Base-by-base conservation (phyloP, 495 filamentous ascomycete genomes). In the Parathielavia hyrcaniae region DNA sequence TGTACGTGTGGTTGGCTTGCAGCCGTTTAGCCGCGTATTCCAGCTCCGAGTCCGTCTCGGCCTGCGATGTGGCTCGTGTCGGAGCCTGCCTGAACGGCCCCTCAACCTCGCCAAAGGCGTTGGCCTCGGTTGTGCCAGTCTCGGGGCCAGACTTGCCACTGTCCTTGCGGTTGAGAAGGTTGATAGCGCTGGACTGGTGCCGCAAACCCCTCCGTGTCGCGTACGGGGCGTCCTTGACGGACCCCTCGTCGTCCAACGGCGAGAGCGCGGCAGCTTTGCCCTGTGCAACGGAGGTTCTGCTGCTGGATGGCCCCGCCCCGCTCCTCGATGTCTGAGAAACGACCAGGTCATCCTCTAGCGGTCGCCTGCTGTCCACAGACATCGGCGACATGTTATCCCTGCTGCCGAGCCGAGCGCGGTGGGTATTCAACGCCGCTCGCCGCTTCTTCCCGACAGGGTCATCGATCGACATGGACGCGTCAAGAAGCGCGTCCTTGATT, bases 381-480 rank as follows among this genome's bases (percentile, higher is more conserved):
- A 69, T 64, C 11, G 76, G 74, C 1, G 75, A 76, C 35, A 67
- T 50, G 50, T 69, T 71, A 0, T 73, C 72, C 12, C 61, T 69
- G 53, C 71, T 74, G 32, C 69, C 72, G 9, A 80, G 54, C 20
- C 75, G 69, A 39, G 71, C 75, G 67, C 66, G 82, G 72, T 75
- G 77, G 68, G 62, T 77, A 70, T 77, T 78, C 61, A 78, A 59
- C 51, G 81, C 73, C 50, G 79, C 78, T 65, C 79, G 75, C 62
- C 84, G 75, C 66, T 81, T 78, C 61, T 79, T 76, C n/a, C 73
- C 73, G 5, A 83, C 63, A 1, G 82, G 75, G 59, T 86, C 83
- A 65, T 95, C 87, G 60, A 93, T 90, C 1, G 88, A 89, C 67
- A 88, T 90, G 2, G 91, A 95, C 16, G 95, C 93, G 71, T 99